Evolutionary conservation across 192 early-diverging fungal species (phyloP).

Genomic region (Coemansia sp.): DNA sequence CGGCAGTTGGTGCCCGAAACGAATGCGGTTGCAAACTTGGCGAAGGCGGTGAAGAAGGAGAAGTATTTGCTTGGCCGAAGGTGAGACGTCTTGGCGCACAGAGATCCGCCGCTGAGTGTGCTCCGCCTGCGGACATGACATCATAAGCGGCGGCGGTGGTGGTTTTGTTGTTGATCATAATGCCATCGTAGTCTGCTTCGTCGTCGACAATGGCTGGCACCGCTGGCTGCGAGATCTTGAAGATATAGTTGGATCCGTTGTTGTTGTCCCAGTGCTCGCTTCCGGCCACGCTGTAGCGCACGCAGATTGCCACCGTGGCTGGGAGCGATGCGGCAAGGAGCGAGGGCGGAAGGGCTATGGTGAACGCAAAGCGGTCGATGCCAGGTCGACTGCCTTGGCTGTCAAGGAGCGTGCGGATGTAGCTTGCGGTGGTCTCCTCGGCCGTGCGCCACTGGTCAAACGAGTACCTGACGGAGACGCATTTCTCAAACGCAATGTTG

Average conservation of each 20-base stretch:
- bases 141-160: not conserved
- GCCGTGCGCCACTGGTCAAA: conserved; percentile 78
- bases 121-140: not conserved
- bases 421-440: conserved; percentile 67
- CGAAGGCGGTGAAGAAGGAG: not conserved
- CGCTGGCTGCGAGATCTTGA: conserved; percentile 46
- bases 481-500: conserved; percentile 86
- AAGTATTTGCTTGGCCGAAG: conserved; percentile 15
- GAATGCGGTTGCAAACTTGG: not conserved
- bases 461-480: conserved; percentile 77
- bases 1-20: conserved; percentile 25
- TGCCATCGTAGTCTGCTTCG: conserved; percentile 27
- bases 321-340: conserved; percentile 35
- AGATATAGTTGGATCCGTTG: conserved; percentile 78
- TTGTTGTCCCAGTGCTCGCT: conserved; percentile 95
- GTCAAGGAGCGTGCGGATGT: conserved; percentile 57
- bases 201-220: conserved; percentile 48
- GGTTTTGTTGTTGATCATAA: conserved; percentile 1
- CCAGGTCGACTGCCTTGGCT: conserved; percentile 43
- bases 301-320: conserved; percentile 60
- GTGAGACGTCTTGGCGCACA: conserved; percentile 32
- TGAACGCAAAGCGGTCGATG: conserved; percentile 73
- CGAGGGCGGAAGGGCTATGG: conserved; percentile 56
- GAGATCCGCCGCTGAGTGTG: conserved; percentile 8
- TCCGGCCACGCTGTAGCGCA: conserved; percentile 69